Conservation (phyloP, 129 eudicot genomes). For the Lactuca saligna region DNA sequence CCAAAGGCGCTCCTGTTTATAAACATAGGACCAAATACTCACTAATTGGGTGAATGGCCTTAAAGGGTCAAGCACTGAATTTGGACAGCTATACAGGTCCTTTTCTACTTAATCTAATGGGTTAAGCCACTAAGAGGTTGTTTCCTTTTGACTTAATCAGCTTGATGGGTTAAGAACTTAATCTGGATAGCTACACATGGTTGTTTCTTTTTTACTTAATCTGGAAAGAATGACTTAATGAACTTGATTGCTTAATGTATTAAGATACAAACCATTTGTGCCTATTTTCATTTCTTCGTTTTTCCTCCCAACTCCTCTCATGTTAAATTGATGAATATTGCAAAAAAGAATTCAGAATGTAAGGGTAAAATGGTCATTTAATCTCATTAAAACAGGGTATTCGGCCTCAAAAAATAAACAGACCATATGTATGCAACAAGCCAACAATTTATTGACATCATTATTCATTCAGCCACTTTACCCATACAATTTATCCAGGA, state of each 20-base stretch:
- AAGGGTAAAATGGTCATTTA: not conserved
- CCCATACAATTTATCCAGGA: too few relatives aligned
- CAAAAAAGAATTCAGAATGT: too few relatives aligned
- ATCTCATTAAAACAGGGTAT: not conserved
- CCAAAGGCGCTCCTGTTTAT: constrained; percentile 86
- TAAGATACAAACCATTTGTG: not conserved
- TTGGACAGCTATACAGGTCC: not conserved
- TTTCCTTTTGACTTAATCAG: not conserved
- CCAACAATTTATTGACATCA: too few relatives aligned
- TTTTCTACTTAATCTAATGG: too few relatives aligned
- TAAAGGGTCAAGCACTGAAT: not conserved
- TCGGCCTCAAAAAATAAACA: too few relatives aligned
- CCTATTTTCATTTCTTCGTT: not conserved
- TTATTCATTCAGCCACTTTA: too few relatives aligned
- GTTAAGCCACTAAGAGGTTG: not conserved
- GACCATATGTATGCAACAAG: not conserved
- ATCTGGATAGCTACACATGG: not conserved
- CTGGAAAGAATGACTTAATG: not conserved
- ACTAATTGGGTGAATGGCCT: not conserved
- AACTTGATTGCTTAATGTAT: not conserved
- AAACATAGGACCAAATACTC: not conserved
- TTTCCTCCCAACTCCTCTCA: not conserved
- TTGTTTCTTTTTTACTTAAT: not conserved
- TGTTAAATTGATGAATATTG: not conserved
- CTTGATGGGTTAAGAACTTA: not conserved